These are phyloP conservation scores for Coemansia sp. DNA, from an alignment of 192 early-diverging fungal genomes.

Conservation along the genomic window DNA sequence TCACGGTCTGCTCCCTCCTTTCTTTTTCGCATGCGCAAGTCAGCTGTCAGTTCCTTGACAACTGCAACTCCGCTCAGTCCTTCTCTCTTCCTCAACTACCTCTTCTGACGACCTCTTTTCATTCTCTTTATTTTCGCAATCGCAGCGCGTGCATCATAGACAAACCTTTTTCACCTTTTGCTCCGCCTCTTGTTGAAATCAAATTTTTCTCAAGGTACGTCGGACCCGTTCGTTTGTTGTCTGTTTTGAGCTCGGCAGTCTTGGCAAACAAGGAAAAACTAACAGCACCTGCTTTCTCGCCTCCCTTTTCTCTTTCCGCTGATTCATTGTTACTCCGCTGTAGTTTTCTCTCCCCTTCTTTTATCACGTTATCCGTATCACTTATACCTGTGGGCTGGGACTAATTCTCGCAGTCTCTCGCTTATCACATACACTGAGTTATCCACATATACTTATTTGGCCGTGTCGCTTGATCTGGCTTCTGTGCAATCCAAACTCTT, in stretches of 20 bases:
- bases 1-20: background rate
- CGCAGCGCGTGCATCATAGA: background rate
- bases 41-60: background rate
- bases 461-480: slow-evolving; percentile 6
- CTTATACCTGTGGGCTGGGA: slow-evolving; percentile 16
- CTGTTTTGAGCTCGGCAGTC: slow-evolving; percentile 7
- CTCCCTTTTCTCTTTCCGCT: background rate
- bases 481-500: background rate
- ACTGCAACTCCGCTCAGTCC: slow-evolving; percentile 10
- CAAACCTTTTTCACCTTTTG: background rate
- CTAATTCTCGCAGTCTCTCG: background rate
- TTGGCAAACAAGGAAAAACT: slow-evolving; percentile 5
- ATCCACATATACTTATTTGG: slow-evolving; percentile 12
- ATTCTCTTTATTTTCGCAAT: background rate
- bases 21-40: background rate
- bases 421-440: slow-evolving; percentile 12
- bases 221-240: slow-evolving; percentile 13
- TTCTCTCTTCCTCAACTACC: slow-evolving; percentile 1
- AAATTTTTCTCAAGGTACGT: slow-evolving; percentile 6
- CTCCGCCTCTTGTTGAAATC: slow-evolving; percentile 7
- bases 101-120: background rate
- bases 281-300: background rate
- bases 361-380: slow-evolving; percentile 21
- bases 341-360: background rate
- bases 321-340: slow-evolving; percentile 13